These are phyloP conservation scores for Didymosphaeria variabile DNA, from an alignment of 2,329 filamentous ascomycete species.

Conservation along the genomic window DNA sequence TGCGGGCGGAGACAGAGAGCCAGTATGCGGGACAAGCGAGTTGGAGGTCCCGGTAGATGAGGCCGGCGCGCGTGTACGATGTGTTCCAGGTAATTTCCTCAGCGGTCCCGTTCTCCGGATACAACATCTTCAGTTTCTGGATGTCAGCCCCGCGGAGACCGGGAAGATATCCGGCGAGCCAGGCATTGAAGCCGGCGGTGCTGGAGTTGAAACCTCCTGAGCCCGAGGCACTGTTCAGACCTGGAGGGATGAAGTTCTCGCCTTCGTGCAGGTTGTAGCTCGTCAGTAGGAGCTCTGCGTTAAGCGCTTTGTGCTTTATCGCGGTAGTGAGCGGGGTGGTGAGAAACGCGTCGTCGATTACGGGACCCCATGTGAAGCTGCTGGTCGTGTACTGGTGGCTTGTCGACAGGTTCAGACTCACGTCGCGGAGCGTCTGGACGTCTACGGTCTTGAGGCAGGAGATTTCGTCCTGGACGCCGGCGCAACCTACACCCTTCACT, in stretches of 20 bases:
- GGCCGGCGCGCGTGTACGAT: conserved; percentile 61
- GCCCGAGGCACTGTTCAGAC: conserved; percentile 50
- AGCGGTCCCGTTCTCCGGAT: conserved; percentile 58
- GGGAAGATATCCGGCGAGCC: conserved; percentile 65
- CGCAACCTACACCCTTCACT: conserved; percentile 59
- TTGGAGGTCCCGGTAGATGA: conserved; percentile 67
- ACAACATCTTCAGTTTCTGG: conserved; percentile 53
- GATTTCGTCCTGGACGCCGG: conserved; percentile 52
- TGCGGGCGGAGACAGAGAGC: conserved; percentile 58
- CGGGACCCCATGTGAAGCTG: conserved; percentile 68
- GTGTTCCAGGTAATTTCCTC: conserved; percentile 63
- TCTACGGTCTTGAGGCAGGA: conserved; percentile 64
- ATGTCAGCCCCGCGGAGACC: conserved; percentile 54
- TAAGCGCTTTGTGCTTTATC: conserved; percentile 50
- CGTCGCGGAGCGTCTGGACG: conserved; percentile 63
- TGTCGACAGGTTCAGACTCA: conserved; percentile 59
- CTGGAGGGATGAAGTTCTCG: conserved; percentile 67
- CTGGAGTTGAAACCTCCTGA: conserved; percentile 61
- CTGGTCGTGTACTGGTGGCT: conserved; percentile 64
- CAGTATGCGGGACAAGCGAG: conserved; percentile 69
- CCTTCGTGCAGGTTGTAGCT: conserved; percentile 72
- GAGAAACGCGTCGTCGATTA: conserved; percentile 66
- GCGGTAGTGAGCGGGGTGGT: conserved; percentile 57
- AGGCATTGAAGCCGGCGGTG: conserved; percentile 59
- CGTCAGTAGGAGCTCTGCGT: conserved; percentile 59